These are phyloP conservation scores for Sergeia podlipaevii DNA, from an alignment of 208 protist genomes.

Conservation along the genomic window DNA sequence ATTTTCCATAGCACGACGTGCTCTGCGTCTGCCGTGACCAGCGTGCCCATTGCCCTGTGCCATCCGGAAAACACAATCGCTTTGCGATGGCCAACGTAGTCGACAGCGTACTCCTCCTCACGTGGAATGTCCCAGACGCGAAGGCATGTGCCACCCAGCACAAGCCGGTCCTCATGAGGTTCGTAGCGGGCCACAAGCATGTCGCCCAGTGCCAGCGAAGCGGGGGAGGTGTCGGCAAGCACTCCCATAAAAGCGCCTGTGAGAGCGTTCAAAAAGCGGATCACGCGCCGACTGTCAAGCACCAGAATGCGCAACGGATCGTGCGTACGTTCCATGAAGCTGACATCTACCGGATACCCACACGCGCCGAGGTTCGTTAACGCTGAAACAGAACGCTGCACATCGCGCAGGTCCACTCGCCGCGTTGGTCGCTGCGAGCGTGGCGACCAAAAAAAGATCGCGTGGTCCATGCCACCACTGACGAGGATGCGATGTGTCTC, in stretches of 20 bases:
- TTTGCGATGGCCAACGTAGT: constrained; percentile 61
- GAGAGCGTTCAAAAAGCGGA: constrained; percentile 69
- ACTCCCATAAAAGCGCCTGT: constrained; percentile 30
- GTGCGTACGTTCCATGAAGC: constrained; percentile 43
- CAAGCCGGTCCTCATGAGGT: constrained; percentile 42
- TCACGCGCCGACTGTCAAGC: constrained; percentile 62
- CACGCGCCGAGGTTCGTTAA: constrained; percentile 23
- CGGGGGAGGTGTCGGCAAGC: constrained; percentile 34
- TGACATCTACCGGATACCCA: constrained; percentile 74
- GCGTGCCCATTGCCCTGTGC: constrained; percentile 30
- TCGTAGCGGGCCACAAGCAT: constrained; percentile 73
- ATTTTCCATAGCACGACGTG: constrained; percentile 69
- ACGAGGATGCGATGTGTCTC: constrained; percentile 42
- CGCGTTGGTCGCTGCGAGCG: constrained; percentile 43
- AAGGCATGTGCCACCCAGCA: constrained; percentile 67
- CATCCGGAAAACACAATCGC: constrained; percentile 55
- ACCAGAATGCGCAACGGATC: constrained; percentile 55
- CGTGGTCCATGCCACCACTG: constrained; percentile 69
- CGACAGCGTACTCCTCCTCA: constrained; percentile 31
- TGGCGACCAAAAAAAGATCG: constrained; percentile 64
- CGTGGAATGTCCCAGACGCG: constrained; percentile 60
- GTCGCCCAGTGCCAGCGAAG: constrained; percentile 43
- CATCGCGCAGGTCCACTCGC: constrained; percentile 49
- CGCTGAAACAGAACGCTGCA: constrained; percentile 15
- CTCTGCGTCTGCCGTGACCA: constrained; percentile 71